These are phyloP conservation scores for Carpinus fangiana DNA, from an alignment of 306 rosid species.

Conservation along the genomic window DNA sequence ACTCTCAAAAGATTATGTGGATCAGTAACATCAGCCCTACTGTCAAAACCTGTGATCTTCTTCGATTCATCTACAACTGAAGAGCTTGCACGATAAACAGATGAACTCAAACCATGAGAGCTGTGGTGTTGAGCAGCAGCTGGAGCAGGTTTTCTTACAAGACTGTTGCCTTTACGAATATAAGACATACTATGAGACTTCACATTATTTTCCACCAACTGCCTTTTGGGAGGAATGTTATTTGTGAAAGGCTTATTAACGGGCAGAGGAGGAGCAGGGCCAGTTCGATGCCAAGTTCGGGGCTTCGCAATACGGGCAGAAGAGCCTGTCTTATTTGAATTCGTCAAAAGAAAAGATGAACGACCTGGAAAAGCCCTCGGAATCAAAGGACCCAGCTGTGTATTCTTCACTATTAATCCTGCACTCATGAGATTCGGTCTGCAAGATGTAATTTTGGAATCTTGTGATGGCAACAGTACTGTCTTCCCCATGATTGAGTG, in stretches of 20 bases:
- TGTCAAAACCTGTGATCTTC: constrained; percentile 42
- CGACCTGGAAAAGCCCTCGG: constrained; percentile 33
- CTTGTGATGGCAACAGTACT: constrained; percentile 42
- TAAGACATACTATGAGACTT: constrained; percentile 64
- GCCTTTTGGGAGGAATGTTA: constrained; percentile 46
- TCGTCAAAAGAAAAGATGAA: constrained; percentile 33
- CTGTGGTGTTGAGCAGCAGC: constrained; percentile 50
- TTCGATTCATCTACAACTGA: constrained; percentile 45
- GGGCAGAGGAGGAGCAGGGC: constrained; percentile 38
- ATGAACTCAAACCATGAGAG: constrained; percentile 35
- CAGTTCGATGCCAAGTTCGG: constrained; percentile 72
- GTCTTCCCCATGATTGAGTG: constrained; percentile 38
- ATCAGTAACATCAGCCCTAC: constrained; percentile 41
- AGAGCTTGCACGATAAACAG: constrained; percentile 38
- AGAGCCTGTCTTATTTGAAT: constrained; percentile 45
- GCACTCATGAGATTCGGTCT: constrained; percentile 27
- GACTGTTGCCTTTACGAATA: constrained; percentile 94
- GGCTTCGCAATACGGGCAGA: constrained; percentile 51
- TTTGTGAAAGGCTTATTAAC: constrained; percentile 41
- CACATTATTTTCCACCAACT: constrained; percentile 46
- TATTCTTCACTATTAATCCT: constrained; percentile 46
- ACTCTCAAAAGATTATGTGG: constrained; percentile 32
- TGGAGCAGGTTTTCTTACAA: constrained; percentile 64
- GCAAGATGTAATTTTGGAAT: constrained; percentile 41
- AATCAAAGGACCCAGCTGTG: constrained; percentile 37